Conservation (phyloP, 169 alveolate species). For the Plasmodium reichenowi region DNA sequence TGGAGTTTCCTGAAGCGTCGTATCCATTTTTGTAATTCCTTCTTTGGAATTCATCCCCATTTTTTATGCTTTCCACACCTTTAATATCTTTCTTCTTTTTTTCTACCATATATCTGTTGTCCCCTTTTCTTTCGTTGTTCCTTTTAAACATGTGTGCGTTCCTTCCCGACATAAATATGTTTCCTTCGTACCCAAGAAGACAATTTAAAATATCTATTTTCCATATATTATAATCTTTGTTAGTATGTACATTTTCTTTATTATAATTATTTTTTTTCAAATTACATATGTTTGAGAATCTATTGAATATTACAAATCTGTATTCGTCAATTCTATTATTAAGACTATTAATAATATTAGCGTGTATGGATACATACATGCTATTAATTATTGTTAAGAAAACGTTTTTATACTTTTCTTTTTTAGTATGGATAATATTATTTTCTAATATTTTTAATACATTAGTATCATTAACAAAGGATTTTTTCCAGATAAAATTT, state of each 20-base stretch:
- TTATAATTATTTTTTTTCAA: background rate
- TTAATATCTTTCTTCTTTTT: too few relatives aligned
- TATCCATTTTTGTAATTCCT: too few relatives aligned
- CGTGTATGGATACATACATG: conserved; percentile 42
- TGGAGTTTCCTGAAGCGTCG: too few relatives aligned
- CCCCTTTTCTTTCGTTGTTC: too few relatives aligned
- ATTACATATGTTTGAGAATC: conserved; percentile 11
- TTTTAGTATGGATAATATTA: conserved; percentile 4
- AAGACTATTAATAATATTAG: conserved; percentile 33
- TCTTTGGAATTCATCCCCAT: too few relatives aligned
- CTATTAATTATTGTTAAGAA: conserved; percentile 55
- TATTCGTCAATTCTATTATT: conserved; percentile 53
- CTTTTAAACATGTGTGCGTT: too few relatives aligned
- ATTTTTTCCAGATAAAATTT: conserved; percentile 31
- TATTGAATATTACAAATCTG: conserved; percentile 28
- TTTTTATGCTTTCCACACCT: too few relatives aligned
- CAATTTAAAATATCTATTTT: conserved; percentile 18
- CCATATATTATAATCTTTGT: background rate
- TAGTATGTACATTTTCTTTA: background rate
- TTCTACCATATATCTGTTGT: too few relatives aligned
- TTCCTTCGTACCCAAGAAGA: conserved; percentile 36
- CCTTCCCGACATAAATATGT: conserved; percentile 6
- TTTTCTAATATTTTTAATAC: conserved; percentile 19
- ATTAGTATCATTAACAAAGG: conserved; percentile 29
- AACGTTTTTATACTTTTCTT: conserved; percentile 28